A percentile compares a stretch with the other conserved stretches of the same genome.
Evolutionary conservation across 208 protist genomes (phyloP).

Genomic region (Trypanosoma vivax): DNA sequence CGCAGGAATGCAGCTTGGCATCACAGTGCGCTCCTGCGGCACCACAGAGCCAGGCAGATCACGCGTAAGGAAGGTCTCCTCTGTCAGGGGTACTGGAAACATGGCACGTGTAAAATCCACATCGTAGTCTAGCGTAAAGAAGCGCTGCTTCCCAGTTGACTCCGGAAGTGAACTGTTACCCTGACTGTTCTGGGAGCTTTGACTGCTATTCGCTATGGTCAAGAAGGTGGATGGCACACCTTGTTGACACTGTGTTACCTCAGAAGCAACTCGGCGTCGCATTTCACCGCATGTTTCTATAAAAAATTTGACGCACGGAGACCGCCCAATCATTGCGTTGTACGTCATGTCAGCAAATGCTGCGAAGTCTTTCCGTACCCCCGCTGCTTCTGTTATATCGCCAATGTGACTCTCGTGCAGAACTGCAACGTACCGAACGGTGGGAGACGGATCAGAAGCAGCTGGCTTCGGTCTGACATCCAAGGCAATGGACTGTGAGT

Average conservation of each 20-base stretch:
- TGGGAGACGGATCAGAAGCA: slow-evolving; percentile 8
- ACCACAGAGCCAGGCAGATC: too few species aligned
- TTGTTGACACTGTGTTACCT: slow-evolving; percentile 24
- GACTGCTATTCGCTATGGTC: slow-evolving; percentile 5
- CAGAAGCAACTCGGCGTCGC: slow-evolving; percentile 54
- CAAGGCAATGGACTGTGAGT: slow-evolving; percentile 21
- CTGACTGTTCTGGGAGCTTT: neutral
- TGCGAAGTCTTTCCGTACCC: slow-evolving; percentile 62
- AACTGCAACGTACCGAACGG: slow-evolving; percentile 15
- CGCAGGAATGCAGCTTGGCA: neutral
- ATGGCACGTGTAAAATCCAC: slow-evolving; percentile 84
- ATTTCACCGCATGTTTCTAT: slow-evolving; percentile 74
- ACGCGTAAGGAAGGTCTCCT: neutral
- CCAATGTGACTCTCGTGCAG: slow-evolving; percentile 30
- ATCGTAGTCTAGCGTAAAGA: slow-evolving; percentile 80
- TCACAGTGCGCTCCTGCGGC: neutral
- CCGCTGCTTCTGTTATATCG: slow-evolving; percentile 56
- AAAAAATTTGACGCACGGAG: slow-evolving; percentile 57
- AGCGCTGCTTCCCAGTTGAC: slow-evolving; percentile 29
- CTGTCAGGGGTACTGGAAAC: slow-evolving; percentile 61
- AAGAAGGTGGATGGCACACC: neutral
- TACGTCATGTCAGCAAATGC: slow-evolving; percentile 73
- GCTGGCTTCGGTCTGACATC: slow-evolving; percentile 25
- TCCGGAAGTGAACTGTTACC: slow-evolving; percentile 16
- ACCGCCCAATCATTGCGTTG: slow-evolving; percentile 62